These are phyloP conservation scores for Linnemannia hyalina DNA, from an alignment of 192 early-diverging fungal genomes.

Conservation along the genomic window DNA sequence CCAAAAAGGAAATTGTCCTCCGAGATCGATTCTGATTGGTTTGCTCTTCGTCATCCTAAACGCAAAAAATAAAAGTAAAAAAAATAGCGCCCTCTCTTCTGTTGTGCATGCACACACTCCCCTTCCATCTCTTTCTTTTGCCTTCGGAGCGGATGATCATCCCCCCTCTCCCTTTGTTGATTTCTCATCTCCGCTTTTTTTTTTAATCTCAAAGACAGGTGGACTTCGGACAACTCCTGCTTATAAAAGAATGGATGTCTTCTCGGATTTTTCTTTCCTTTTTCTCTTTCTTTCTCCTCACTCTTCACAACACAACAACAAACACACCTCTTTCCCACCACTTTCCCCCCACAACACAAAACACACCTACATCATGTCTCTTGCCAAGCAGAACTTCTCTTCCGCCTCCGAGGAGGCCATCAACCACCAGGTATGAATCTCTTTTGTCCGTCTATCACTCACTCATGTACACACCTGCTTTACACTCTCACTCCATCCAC, in stretches of 20 bases:
- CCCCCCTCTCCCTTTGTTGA: not conserved
- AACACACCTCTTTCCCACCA: too few relatives aligned
- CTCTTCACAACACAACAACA: not conserved
- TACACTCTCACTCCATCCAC: not conserved
- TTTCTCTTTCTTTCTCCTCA: not conserved
- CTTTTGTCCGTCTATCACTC: not conserved
- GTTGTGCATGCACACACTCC: not conserved
- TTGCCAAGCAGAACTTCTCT: constrained; percentile 70
- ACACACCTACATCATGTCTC: constrained; percentile 31
- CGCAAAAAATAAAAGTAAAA: not conserved
- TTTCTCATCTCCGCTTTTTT: not conserved
- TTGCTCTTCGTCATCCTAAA: not conserved
- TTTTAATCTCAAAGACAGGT: not conserved
- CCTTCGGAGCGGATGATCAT: not conserved
- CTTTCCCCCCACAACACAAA: constrained; percentile 1
- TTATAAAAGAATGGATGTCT: not conserved
- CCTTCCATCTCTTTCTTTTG: constrained; percentile 1
- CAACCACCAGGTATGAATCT: constrained; percentile 57
- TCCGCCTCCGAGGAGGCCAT: constrained; percentile 65
- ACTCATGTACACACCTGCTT: not conserved
- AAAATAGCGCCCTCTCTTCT: not conserved
- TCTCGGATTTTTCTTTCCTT: constrained; percentile 2
- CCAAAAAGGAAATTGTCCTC: constrained; percentile 24
- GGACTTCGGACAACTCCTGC: too few relatives aligned
- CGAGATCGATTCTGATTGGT: constrained; percentile 17